Conservation (phyloP, 1,284 basidiomycete species). For the Serendipita sp. region DNA sequence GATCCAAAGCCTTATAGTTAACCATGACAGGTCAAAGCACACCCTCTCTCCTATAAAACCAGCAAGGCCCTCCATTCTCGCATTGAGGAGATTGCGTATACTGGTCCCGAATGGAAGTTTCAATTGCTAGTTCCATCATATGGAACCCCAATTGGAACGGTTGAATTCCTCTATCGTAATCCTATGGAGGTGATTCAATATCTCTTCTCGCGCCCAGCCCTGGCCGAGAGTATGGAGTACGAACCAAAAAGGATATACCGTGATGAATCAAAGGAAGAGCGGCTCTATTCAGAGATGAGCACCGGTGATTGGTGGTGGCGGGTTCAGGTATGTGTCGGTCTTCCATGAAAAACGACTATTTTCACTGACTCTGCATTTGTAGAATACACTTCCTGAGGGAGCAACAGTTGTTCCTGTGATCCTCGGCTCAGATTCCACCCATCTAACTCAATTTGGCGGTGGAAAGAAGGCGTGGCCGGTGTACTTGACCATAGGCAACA, state of each 20-base stretch:
- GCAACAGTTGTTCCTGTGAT: no score
- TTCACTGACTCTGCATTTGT: no score
- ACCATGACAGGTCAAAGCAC: not conserved
- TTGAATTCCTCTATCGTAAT: not conserved
- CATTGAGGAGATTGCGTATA: conserved; percentile 1
- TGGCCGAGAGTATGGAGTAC: not conserved
- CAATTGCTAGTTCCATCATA: not conserved
- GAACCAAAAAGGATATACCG: conserved; percentile 21
- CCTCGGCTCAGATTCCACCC: no score
- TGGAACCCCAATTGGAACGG: not conserved
- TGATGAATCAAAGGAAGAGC: conserved; percentile 16
- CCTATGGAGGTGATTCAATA: conserved; percentile 1
- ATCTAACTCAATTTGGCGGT: conserved; percentile 7
- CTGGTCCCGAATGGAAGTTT: not conserved
- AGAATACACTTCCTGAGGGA: no score
- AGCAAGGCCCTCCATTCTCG: not conserved
- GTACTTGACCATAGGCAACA: no score
- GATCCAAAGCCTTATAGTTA: no score
- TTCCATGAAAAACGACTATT: no score
- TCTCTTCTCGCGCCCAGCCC: not conserved
- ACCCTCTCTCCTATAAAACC: not conserved
- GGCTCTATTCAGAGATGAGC: conserved; percentile 17
- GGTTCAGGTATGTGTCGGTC: no score
- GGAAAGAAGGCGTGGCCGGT: conserved; percentile 15
- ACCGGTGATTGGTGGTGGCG: no score